phyloP scores from a whole-genome alignment of 352 stramenopile genomes.

The Phytophthora ramorum region DNA sequence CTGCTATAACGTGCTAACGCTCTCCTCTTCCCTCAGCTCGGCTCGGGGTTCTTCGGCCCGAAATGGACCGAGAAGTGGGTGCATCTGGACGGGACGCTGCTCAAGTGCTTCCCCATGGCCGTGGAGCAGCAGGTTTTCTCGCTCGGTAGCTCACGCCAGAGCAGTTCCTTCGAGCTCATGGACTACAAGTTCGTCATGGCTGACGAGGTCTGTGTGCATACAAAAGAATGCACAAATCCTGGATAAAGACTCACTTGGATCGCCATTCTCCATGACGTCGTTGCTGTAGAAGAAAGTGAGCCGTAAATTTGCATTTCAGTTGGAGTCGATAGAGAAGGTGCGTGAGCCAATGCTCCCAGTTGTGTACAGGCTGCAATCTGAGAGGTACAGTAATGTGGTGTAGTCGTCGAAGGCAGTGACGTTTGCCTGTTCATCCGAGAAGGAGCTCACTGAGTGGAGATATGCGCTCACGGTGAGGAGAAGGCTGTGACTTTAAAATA shows the following conservation, averaged over 20 bases:
- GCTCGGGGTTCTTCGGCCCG: constrained; percentile 59
- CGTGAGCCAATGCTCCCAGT: not conserved
- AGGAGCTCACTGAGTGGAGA: constrained; percentile 68
- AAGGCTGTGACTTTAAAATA: not conserved
- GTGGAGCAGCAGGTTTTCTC: constrained; percentile 66
- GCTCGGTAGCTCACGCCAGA: constrained; percentile 58
- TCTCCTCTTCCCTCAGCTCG: constrained; percentile 40
- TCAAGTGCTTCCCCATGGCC: constrained; percentile 83
- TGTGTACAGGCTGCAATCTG: not conserved
- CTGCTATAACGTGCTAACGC: not conserved
- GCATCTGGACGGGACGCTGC: constrained; percentile 67
- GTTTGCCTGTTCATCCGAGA: constrained; percentile 69
- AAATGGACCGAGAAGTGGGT: constrained; percentile 89
- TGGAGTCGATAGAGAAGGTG: constrained; percentile 62
- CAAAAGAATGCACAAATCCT: not conserved
- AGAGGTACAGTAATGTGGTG: constrained; percentile 1
- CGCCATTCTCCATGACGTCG: not conserved
- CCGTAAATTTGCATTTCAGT: constrained; percentile 72
- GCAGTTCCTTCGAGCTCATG: constrained; percentile 49
- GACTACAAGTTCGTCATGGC: constrained; percentile 53
- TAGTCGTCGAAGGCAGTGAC: constrained; percentile 55
- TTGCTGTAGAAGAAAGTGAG: constrained; percentile 57
- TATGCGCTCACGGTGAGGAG: constrained; percentile 52
- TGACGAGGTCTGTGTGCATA: constrained; percentile 44
- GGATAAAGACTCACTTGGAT: not conserved